Evolutionary conservation across 495 filamentous ascomycete genomes (phyloP).

Genomic region (Jackrogersella minutella): DNA sequence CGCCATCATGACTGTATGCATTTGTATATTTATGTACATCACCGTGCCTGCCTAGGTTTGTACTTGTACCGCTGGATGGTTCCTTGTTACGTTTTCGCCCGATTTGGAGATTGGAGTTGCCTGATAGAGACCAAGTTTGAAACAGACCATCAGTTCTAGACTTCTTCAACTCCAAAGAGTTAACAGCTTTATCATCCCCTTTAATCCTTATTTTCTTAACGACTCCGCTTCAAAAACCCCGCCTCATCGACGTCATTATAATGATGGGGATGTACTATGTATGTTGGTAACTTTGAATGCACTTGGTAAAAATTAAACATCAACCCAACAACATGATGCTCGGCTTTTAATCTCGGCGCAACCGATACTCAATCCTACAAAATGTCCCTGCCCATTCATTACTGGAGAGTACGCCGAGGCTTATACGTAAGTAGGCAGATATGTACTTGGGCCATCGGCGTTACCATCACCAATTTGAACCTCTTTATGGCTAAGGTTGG

Average conservation of each 20-base stretch:
- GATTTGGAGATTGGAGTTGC: constrained; percentile 22
- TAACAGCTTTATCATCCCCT: constrained; percentile 4
- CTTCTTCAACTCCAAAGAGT: constrained; percentile 10
- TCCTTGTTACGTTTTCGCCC: constrained; percentile 10
- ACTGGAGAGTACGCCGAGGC: no score
- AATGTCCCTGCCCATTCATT: constrained; percentile 8
- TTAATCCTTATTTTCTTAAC: neutral
- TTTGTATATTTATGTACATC: no score
- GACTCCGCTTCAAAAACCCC: neutral
- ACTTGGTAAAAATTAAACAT: constrained; percentile 2
- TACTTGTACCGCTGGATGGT: neutral
- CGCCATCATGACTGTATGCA: no score
- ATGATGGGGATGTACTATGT: neutral
- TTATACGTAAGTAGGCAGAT: no score
- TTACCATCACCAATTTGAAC: no score
- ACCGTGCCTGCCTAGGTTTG: neutral
- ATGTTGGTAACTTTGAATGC: constrained; percentile 3
- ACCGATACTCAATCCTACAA: constrained; percentile 9
- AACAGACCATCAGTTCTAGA: constrained; percentile 4
- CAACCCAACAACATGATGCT: neutral
- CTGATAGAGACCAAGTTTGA: constrained; percentile 13
- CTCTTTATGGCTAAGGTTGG: no score
- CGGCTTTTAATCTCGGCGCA: neutral
- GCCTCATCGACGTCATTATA: neutral
- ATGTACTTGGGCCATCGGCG: no score